These are phyloP conservation scores for Thermochaetoides dissita DNA, from an alignment of 2,329 filamentous ascomycete genomes.

Conservation along the genomic window DNA sequence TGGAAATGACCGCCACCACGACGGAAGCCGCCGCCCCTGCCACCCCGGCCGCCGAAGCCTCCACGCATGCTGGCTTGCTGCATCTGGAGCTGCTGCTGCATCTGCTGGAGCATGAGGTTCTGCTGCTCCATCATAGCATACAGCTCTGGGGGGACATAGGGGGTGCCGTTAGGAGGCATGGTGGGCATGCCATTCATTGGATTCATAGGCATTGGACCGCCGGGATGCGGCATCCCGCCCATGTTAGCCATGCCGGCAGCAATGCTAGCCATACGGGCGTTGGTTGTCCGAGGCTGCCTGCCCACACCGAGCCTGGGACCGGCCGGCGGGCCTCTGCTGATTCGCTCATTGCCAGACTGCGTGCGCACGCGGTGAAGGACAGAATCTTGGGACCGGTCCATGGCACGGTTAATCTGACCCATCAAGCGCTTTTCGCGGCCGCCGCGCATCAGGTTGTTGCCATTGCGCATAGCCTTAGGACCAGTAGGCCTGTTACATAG, in stretches of 20 bases:
- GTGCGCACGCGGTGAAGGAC: slow-evolving; percentile 68
- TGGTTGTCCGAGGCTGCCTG: slow-evolving; percentile 34
- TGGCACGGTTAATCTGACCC: slow-evolving; percentile 67
- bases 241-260: slow-evolving; percentile 35
- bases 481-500: slow-evolving; percentile 61
- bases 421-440: slow-evolving; percentile 69
- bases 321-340: slow-evolving; percentile 56
- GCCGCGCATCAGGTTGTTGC: slow-evolving; percentile 33
- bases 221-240: slow-evolving; percentile 24
- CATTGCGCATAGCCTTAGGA: slow-evolving; percentile 85
- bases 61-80: slow-evolving; percentile 29
- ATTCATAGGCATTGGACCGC: slow-evolving; percentile 24
- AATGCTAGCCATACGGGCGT: slow-evolving; percentile 36
- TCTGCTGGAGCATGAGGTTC: slow-evolving; percentile 69
- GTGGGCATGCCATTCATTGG: slow-evolving; percentile 21
- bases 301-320: slow-evolving; percentile 49
- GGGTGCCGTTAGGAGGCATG: slow-evolving; percentile 19
- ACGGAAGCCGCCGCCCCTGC: slow-evolving; percentile 36
- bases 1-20: slow-evolving; percentile 29
- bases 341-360: slow-evolving; percentile 58
- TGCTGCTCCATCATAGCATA: slow-evolving; percentile 79
- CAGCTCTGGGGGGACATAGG: slow-evolving; percentile 33
- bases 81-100: slow-evolving; percentile 48
- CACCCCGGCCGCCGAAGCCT: slow-evolving; percentile 23
- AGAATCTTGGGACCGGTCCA: slow-evolving; percentile 66